Percentiles rank a stretch among this genome's conserved stretches.
These are phyloP conservation scores for Cytospora paraplurivora DNA, from an alignment of 2,329 filamentous ascomycete species.

Conservation along the genomic window DNA sequence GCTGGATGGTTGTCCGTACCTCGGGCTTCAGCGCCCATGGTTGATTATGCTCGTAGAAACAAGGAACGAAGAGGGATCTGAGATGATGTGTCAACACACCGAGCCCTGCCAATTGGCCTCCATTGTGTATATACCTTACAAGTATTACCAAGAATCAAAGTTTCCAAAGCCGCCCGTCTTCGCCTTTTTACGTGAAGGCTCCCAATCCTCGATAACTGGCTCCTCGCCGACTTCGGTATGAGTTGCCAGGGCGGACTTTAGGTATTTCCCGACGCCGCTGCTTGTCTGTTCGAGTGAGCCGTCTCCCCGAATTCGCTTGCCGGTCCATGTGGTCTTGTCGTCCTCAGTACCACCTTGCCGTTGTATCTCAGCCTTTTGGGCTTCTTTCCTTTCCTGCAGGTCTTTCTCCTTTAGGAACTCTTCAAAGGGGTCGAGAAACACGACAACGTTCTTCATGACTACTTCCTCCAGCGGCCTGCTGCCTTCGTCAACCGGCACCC, in stretches of 20 bases:
- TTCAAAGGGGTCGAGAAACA: slow-evolving; percentile 93
- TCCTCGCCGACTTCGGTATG: slow-evolving; percentile 49
- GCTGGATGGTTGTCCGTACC: neutral
- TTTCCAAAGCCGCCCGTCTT: slow-evolving; percentile 86
- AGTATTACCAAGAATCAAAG: slow-evolving; percentile 82
- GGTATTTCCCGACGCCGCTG: slow-evolving; percentile 74
- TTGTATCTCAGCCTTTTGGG: slow-evolving; percentile 62
- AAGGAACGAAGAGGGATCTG: slow-evolving; percentile 9
- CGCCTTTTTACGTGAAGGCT: slow-evolving; percentile 78
- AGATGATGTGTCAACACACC: slow-evolving; percentile 15
- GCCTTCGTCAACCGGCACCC: slow-evolving; percentile 70
- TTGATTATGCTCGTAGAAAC: neutral
- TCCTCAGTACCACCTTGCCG: slow-evolving; percentile 76
- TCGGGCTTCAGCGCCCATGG: neutral
- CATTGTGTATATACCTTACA: slow-evolving; percentile 23
- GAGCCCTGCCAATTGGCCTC: slow-evolving; percentile 5
- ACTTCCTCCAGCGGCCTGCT: slow-evolving; percentile 79
- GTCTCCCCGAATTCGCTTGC: slow-evolving; percentile 77
- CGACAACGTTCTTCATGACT: slow-evolving; percentile 76
- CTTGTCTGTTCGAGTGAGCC: slow-evolving; percentile 54
- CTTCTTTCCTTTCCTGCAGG: slow-evolving; percentile 60
- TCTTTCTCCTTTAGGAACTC: slow-evolving; percentile 81
- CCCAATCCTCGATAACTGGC: slow-evolving; percentile 62
- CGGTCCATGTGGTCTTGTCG: slow-evolving; percentile 92
- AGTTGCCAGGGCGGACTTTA: slow-evolving; percentile 60